phyloP scores from a whole-genome alignment of 495 filamentous ascomycete species.

The Penicillium steckii region DNA sequence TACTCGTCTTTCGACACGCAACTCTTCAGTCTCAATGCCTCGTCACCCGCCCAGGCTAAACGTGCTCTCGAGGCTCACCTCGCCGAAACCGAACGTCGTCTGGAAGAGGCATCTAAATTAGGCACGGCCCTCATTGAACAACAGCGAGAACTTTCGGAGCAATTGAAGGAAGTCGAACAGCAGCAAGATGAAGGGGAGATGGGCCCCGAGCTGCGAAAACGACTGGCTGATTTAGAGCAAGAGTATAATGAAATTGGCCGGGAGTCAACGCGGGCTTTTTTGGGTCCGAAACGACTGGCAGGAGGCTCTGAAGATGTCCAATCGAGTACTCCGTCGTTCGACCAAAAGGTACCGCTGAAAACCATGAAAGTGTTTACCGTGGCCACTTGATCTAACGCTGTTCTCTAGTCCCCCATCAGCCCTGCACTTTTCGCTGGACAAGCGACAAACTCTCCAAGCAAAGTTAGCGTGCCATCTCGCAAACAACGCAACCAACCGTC shows the following conservation, averaged over 20 bases:
- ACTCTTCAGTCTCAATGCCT: conserved; percentile 71
- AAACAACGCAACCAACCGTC: conserved; percentile 89
- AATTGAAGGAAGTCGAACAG: conserved; percentile 79
- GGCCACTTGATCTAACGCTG: conserved; percentile 10
- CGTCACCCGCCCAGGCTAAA: conserved; percentile 82
- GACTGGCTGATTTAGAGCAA: conserved; percentile 81
- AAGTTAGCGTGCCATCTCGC: conserved; percentile 78
- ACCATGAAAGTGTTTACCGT: not conserved
- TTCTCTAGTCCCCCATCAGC: conserved; percentile 61
- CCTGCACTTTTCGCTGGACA: conserved; percentile 81
- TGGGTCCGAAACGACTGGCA: conserved; percentile 75
- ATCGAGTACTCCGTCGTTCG: conserved; percentile 59
- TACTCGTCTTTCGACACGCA: conserved; percentile 78
- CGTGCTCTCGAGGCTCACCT: conserved; percentile 88
- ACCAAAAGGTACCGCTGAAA: conserved; percentile 50
- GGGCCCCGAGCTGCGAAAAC: conserved; percentile 77
- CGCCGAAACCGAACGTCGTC: conserved; percentile 81
- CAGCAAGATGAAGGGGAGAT: conserved; percentile 79
- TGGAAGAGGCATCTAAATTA: conserved; percentile 86
- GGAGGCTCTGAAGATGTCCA: conserved; percentile 59
- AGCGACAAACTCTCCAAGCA: conserved; percentile 84
- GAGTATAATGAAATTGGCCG: conserved; percentile 94
- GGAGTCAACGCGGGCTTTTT: conserved; percentile 84
- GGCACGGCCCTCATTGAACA: conserved; percentile 85
- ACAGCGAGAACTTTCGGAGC: conserved; percentile 73